phyloP scores from a whole-genome alignment of 148 eudicot genomes.

The Dianthus caryophyllus region DNA sequence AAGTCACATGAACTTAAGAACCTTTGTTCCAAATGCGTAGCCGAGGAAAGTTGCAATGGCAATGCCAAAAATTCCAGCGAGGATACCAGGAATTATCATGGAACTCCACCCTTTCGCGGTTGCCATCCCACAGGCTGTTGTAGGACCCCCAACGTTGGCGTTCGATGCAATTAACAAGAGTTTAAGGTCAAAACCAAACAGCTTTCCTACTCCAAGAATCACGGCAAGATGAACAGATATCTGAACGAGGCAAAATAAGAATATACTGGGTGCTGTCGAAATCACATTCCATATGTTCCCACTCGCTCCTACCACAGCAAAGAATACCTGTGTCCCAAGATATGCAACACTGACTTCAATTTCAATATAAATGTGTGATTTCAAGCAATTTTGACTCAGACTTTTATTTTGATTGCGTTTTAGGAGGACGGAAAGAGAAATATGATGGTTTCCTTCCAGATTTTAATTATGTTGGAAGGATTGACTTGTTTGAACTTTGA shows the following conservation, averaged over 20 bases:
- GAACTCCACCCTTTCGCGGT: constrained; percentile 90
- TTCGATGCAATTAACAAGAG: constrained; percentile 74
- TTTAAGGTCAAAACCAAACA: constrained; percentile 55
- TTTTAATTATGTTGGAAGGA: too few relatives aligned
- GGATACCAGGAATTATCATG: constrained; percentile 78
- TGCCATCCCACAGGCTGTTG: constrained; percentile 99
- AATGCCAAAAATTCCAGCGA: constrained; percentile 89
- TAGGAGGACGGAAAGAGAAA: too few relatives aligned
- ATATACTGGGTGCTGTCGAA: constrained; percentile 79
- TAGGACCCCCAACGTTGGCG: constrained; percentile 93
- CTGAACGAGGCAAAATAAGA: constrained; percentile 71
- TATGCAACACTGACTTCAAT: constrained; percentile 8
- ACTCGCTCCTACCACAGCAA: constrained; percentile 77
- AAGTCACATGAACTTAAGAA: constrained; percentile 56
- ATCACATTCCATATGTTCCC: constrained; percentile 77
- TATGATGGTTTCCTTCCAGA: too few relatives aligned
- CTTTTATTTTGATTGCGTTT: too few relatives aligned
- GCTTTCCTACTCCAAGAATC: constrained; percentile 72
- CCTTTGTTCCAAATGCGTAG: constrained; percentile 57
- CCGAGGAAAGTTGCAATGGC: constrained; percentile 89
- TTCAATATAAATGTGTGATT: constrained; percentile 7
- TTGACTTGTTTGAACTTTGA: too few relatives aligned
- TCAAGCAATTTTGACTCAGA: background rate
- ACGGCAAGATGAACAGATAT: constrained; percentile 70
- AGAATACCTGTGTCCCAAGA: constrained; percentile 55